Base-by-base conservation (phyloP, 768 basidiomycete genomes). In the Termitomyces sp. region DNA sequence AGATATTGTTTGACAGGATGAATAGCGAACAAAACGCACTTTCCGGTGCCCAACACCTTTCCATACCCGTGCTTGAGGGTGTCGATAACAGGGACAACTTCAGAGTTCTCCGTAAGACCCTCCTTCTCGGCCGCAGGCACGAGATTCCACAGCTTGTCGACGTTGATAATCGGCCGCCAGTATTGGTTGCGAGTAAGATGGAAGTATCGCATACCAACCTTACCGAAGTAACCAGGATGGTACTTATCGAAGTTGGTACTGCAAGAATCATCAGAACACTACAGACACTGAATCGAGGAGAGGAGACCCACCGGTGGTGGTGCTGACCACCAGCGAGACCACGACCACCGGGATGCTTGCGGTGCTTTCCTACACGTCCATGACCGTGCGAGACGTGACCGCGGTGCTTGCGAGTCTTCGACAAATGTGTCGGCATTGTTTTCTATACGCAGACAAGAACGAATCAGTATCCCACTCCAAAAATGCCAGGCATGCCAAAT, bases 161-260 rank as follows among this genome's bases (percentile, higher is more conserved):
- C 86, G 79, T 99, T 99, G 88, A 99, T 91, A 70, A 88, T 89
- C 18, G 96, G 94, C 60, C 89, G 84, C 94, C 93, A 97, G 75
- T 85, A 80, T 63, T 81, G 74, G 75, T 97, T 97, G 75, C 87
- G 88, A 53, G 91, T 94, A 60, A 94, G 76, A 73, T 99, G 97
- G 91, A 89, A 99, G 75, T 88, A 88, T 71, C 97, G 87, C 96
- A 99, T 99, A 92, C 97, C 97, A 72, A 96, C 93, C 79, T 98
- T 98, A 82, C 95, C 95, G 74, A 96, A 98, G 93, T 98, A 98
- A 91, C 95, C 95, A 73, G 94, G 94, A 78, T 98, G 95, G 89
- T 94, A 98, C 79, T 96, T 96, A 77, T 96, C 94, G 70, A 96
- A 91, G 81, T 98, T 97, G 69, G 89, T 95, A 58, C 94, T 92